phyloP scores from a whole-genome alignment of 768 basidiomycete genomes.

The Russula sp. region DNA sequence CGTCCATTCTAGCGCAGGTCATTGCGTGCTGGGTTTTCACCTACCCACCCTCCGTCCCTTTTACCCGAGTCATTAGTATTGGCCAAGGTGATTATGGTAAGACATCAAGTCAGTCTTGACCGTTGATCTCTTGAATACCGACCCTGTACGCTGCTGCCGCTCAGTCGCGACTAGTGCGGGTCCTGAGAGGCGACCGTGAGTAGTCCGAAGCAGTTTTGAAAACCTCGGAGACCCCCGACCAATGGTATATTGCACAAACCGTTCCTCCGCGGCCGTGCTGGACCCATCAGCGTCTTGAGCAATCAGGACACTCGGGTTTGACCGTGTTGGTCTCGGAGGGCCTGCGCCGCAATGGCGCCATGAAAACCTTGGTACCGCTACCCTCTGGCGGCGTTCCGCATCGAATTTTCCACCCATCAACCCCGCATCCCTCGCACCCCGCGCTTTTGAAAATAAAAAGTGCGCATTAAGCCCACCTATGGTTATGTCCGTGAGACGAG shows the following conservation, averaged over 20 bases:
- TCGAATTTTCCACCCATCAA: neutral
- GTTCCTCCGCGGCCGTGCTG: constrained; percentile 10
- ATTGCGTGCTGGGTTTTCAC: constrained; percentile 2
- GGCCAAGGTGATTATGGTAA: neutral
- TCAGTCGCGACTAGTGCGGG: constrained; percentile 6
- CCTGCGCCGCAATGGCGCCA: neutral
- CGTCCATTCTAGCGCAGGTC: constrained; percentile 8
- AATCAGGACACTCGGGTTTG: neutral
- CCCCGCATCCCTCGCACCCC: neutral
- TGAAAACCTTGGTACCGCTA: neutral
- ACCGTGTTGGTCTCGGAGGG: neutral
- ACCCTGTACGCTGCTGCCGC: neutral
- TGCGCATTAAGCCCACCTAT: neutral
- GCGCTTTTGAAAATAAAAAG: neutral
- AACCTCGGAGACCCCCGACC: neutral
- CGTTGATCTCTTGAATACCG: neutral
- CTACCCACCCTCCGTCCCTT: neutral
- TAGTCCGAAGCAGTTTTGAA: neutral
- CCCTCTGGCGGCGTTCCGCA: neutral
- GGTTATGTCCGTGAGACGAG: neutral
- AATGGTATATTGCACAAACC: constrained; percentile 1
- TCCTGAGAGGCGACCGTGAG: constrained; percentile 13
- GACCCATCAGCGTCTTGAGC: neutral
- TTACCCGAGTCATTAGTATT: neutral
- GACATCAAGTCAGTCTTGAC: neutral